Evolutionary conservation across 2,329 filamentous ascomycete genomes (phyloP).

Genomic region (Zymoseptoria crescenta): DNA sequence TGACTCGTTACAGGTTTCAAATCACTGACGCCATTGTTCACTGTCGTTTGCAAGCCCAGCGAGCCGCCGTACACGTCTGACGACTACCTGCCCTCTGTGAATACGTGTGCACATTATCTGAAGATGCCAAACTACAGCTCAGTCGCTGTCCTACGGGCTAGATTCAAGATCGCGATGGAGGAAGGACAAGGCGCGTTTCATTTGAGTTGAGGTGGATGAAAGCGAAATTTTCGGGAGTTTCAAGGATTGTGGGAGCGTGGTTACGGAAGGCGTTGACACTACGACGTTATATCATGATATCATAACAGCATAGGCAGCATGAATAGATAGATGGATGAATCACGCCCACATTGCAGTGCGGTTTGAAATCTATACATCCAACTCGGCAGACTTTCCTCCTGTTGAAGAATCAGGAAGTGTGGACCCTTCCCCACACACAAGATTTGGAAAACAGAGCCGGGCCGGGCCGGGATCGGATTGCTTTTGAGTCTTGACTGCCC

Average conservation of each 20-base stretch:
- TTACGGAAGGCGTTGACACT: not conserved
- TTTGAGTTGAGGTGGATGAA: conserved; percentile 39
- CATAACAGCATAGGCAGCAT: not conserved
- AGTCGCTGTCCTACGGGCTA: conserved; percentile 66
- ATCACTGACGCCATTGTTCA: conserved; percentile 94
- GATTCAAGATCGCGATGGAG: conserved; percentile 76
- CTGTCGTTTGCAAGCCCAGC: conserved; percentile 97
- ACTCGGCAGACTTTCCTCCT: not conserved
- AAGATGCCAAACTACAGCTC: conserved; percentile 92
- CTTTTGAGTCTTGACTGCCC: too few species aligned
- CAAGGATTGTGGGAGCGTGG: not conserved
- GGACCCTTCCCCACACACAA: not conserved
- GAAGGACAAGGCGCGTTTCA: conserved; percentile 98
- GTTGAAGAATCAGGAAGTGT: not conserved
- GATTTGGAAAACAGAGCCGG: not conserved
- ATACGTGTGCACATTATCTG: conserved; percentile 99
- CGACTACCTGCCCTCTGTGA: conserved; percentile 97
- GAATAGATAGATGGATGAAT: not conserved
- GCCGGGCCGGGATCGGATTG: not conserved
- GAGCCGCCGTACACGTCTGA: conserved; percentile 89
- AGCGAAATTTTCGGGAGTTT: not conserved
- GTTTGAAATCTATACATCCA: not conserved
- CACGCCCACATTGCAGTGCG: not conserved
- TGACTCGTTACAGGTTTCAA: conserved; percentile 66
- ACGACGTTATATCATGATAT: not conserved